These are phyloP conservation scores for Vinca minor DNA, from an alignment of 257 asterid genomes.

Conservation along the genomic window DNA sequence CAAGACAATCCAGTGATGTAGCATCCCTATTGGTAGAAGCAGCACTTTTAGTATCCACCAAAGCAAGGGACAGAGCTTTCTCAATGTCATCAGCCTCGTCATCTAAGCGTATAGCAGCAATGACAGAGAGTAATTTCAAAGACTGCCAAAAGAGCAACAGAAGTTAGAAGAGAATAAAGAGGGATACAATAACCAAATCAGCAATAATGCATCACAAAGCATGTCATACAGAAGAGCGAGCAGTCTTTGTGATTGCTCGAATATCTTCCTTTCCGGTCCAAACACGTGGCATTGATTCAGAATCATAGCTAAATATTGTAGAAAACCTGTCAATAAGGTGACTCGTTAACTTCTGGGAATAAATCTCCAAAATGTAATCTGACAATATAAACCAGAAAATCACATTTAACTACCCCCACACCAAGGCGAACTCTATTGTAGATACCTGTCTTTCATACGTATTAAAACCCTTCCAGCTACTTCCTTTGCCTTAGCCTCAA, in stretches of 20 bases:
- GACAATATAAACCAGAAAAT: not conserved
- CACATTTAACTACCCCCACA: not conserved
- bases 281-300: slow-evolving; percentile 85
- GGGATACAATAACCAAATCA: slow-evolving; percentile 6
- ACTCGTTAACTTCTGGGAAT: not conserved
- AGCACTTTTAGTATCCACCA: slow-evolving; percentile 54
- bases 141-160: slow-evolving; percentile 39
- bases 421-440: not conserved
- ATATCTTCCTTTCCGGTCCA: slow-evolving; percentile 96
- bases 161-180: slow-evolving; percentile 7
- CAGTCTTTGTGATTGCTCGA: slow-evolving; percentile 82
- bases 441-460: slow-evolving; percentile 89
- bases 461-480: slow-evolving; percentile 90
- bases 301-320: slow-evolving; percentile 70
- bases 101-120: slow-evolving; percentile 82
- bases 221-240: slow-evolving; percentile 79
- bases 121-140: slow-evolving; percentile 65
- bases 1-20: slow-evolving; percentile 57
- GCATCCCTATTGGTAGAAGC: slow-evolving; percentile 44
- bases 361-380: not conserved
- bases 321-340: slow-evolving; percentile 49
- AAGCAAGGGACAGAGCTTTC: slow-evolving; percentile 57
- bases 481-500: slow-evolving; percentile 85
- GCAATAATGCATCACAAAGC: slow-evolving; percentile 10
- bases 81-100: slow-evolving; percentile 60